These are phyloP conservation scores for Paramyrothecium roridum DNA, from an alignment of 2,329 filamentous ascomycete genomes.

Conservation along the genomic window DNA sequence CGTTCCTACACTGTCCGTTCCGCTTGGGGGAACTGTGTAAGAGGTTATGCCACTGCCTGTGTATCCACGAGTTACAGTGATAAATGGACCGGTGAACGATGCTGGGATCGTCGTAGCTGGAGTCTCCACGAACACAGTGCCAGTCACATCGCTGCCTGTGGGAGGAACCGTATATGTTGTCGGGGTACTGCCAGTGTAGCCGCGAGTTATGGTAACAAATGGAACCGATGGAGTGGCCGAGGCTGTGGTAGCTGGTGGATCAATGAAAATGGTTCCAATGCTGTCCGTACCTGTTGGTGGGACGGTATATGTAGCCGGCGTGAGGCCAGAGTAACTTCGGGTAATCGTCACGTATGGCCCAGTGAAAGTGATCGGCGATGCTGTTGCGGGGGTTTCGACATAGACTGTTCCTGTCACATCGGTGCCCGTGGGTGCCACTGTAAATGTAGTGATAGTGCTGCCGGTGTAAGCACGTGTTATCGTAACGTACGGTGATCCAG, in stretches of 20 bases:
- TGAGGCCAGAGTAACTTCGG: background rate
- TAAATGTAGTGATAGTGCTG: background rate
- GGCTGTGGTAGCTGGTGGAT: background rate
- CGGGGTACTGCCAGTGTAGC: background rate
- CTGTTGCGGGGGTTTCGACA: background rate
- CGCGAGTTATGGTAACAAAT: background rate
- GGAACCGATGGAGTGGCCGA: background rate
- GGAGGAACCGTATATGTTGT: background rate
- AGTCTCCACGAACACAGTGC: background rate
- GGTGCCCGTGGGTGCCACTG: background rate
- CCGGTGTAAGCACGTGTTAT: background rate
- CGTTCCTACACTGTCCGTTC: background rate
- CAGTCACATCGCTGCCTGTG: background rate
- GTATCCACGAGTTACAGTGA: background rate
- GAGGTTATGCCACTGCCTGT: background rate
- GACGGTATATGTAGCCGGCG: background rate
- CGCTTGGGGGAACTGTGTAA: background rate
- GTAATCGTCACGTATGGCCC: background rate
- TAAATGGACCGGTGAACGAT: background rate
- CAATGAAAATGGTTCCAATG: background rate
- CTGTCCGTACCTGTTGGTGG: background rate
- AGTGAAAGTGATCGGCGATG: background rate
- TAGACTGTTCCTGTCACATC: background rate
- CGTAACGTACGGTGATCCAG: background rate
- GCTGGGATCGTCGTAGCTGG: background rate